These are phyloP conservation scores for Aspergillus hiratsukae DNA, from an alignment of 2,329 filamentous ascomycete species.

Conservation along the genomic window DNA sequence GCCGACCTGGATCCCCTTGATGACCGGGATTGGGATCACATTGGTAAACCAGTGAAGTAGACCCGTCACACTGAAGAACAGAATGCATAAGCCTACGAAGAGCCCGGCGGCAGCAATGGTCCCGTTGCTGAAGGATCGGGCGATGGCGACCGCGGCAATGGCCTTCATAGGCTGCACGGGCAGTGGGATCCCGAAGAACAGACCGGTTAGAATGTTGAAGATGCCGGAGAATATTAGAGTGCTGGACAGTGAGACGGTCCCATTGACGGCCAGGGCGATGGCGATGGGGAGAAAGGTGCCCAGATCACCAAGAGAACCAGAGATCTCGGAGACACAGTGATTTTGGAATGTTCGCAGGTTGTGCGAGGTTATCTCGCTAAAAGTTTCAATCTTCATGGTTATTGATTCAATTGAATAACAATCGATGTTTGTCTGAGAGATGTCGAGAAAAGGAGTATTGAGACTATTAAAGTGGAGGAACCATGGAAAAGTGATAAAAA, in stretches of 20 bases:
- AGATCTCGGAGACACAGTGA: slow-evolving; percentile 69
- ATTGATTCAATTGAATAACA: not conserved
- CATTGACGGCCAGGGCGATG: slow-evolving; percentile 74
- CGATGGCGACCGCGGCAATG: slow-evolving; percentile 85
- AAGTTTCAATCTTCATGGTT: slow-evolving; percentile 21
- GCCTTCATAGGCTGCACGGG: slow-evolving; percentile 90
- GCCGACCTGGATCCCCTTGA: slow-evolving; percentile 93
- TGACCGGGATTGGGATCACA: slow-evolving; percentile 77
- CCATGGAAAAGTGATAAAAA: not conserved
- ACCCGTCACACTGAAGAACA: slow-evolving; percentile 74
- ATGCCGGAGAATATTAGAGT: slow-evolving; percentile 86
- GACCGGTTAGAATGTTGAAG: slow-evolving; percentile 79
- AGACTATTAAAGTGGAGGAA: not conserved
- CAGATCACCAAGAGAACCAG: slow-evolving; percentile 81
- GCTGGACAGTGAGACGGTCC: slow-evolving; percentile 73
- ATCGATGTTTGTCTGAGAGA: not conserved
- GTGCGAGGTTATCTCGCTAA: slow-evolving; percentile 34
- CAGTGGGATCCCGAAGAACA: slow-evolving; percentile 79
- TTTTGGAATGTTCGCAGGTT: slow-evolving; percentile 55
- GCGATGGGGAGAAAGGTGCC: slow-evolving; percentile 86
- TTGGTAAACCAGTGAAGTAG: slow-evolving; percentile 68
- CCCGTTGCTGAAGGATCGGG: slow-evolving; percentile 59
- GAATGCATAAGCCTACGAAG: slow-evolving; percentile 68
- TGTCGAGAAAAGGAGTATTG: not conserved
- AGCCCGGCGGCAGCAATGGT: slow-evolving; percentile 80